These are phyloP conservation scores for Didymella keratinophila DNA, from an alignment of 2,329 filamentous ascomycete genomes.

Conservation along the genomic window DNA sequence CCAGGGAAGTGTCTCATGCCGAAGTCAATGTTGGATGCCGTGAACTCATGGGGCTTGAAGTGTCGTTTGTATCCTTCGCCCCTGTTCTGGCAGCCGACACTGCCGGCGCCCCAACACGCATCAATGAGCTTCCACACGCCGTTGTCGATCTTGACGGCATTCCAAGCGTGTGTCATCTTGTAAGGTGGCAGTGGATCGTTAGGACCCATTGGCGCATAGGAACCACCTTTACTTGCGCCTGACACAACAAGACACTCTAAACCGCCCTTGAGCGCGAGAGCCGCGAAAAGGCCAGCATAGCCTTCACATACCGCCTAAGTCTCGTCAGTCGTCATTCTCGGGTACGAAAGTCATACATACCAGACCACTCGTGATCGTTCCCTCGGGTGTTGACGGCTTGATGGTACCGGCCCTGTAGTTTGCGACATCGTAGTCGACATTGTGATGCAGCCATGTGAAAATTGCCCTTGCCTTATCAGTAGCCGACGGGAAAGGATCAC, in stretches of 20 bases:
- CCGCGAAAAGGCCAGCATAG: slow-evolving; percentile 83
- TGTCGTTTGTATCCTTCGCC: slow-evolving; percentile 65
- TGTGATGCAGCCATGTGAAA: slow-evolving; percentile 96
- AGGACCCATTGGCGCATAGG: slow-evolving; percentile 68
- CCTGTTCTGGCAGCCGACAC: slow-evolving; percentile 55
- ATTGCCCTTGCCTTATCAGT: slow-evolving; percentile 94
- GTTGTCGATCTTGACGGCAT: slow-evolving; percentile 85
- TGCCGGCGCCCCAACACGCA: slow-evolving; percentile 89
- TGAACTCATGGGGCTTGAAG: slow-evolving; percentile 69
- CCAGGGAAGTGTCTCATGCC: slow-evolving; percentile 80
- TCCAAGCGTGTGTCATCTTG: slow-evolving; percentile 83
- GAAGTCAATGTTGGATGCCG: slow-evolving; percentile 78
- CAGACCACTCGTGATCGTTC: slow-evolving; percentile 77
- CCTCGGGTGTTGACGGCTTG: slow-evolving; percentile 71
- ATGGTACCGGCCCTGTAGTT: slow-evolving; percentile 79
- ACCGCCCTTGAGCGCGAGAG: slow-evolving; percentile 79
- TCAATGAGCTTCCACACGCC: slow-evolving; percentile 93
- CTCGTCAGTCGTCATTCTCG: neutral
- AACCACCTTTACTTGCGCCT: slow-evolving; percentile 88
- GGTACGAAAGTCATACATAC: neutral
- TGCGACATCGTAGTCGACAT: slow-evolving; percentile 82
- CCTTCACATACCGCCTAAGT: slow-evolving; percentile 81
- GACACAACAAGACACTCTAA: slow-evolving; percentile 77
- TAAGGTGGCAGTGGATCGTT: slow-evolving; percentile 72
- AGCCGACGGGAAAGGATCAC: slow-evolving; percentile 76